A percentile compares a stretch with the other conserved stretches of the same genome.
Evolutionary conservation across 192 early-diverging fungal species (phyloP).

Genomic region (Podochytrium sp.): DNA sequence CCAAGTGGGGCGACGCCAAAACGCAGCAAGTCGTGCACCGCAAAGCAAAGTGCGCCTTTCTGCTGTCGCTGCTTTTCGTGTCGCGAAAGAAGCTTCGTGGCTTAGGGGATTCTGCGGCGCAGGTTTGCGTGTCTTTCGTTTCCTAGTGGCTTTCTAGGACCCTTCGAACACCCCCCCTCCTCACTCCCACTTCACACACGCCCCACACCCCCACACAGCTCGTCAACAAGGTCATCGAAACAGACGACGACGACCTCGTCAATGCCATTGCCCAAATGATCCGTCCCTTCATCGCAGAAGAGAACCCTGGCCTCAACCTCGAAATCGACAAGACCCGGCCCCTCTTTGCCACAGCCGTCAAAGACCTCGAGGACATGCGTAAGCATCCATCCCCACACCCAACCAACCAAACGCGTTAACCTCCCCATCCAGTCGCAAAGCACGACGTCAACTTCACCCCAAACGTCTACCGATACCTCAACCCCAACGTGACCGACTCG

Average conservation of each 20-base stretch:
- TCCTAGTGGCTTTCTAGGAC: not conserved
- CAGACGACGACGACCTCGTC: slow-evolving; percentile 8
- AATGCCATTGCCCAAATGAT: slow-evolving; percentile 2
- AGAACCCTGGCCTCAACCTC: slow-evolving; percentile 12
- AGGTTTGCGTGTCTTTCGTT: not conserved
- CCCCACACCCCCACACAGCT: not conserved
- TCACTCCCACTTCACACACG: not conserved
- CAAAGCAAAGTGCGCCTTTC: not conserved
- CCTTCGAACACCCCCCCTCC: not conserved
- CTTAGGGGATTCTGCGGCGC: not conserved
- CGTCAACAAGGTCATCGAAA: slow-evolving; percentile 7
- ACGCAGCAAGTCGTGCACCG: not conserved
- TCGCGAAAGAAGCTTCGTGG: slow-evolving; percentile 14
- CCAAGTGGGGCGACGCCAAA: too few relatives aligned
- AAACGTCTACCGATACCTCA: slow-evolving; percentile 12
- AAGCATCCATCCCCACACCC: not conserved
- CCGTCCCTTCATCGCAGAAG: not conserved
- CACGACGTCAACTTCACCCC: slow-evolving; percentile 16
- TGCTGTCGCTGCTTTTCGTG: slow-evolving; percentile 6
- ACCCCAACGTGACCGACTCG: slow-evolving; percentile 1
- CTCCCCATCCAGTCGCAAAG: not conserved
- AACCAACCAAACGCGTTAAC: not conserved
- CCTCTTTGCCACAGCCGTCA: not conserved
- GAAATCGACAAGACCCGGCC: not conserved
- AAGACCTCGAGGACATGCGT: not conserved